Conservation (phyloP, 768 basidiomycete genomes). For the Dioszegia crocea region DNA sequence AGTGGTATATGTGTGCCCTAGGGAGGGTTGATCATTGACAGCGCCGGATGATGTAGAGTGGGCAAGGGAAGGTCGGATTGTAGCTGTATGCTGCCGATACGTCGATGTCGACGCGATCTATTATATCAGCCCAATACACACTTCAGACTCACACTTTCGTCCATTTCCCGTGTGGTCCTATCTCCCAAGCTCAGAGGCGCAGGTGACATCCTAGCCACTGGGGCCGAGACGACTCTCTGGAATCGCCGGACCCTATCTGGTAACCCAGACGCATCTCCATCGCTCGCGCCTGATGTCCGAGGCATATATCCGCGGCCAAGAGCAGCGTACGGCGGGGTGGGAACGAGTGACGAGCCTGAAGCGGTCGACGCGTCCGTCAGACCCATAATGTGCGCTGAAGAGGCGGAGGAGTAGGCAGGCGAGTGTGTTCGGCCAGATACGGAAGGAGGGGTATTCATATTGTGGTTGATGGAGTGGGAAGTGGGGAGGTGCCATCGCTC, state of each 20-base stretch:
- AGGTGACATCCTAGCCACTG: constrained; percentile 11
- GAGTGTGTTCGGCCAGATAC: background rate
- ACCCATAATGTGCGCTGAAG: constrained; percentile 21
- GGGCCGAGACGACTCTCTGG: constrained; percentile 39
- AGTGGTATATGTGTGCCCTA: constrained; percentile 19
- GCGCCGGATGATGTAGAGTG: constrained; percentile 30
- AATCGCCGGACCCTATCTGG: constrained; percentile 18
- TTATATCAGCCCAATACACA: background rate
- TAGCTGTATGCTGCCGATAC: constrained; percentile 22
- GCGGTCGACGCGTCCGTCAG: constrained; percentile 35
- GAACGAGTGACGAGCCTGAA: constrained; percentile 24
- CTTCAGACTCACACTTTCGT: constrained; percentile 12
- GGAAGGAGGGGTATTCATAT: constrained; percentile 1
- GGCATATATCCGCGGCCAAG: constrained; percentile 2
- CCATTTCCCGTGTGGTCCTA: background rate
- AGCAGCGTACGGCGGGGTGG: constrained; percentile 25
- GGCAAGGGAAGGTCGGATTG: constrained; percentile 21
- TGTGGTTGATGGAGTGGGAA: background rate
- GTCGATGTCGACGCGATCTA: constrained; percentile 15
- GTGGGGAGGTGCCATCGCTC: background rate
- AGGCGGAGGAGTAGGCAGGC: constrained; percentile 28
- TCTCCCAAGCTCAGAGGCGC: constrained; percentile 1
- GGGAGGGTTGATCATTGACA: constrained; percentile 6
- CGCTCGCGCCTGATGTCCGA: background rate
- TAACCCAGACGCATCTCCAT: constrained; percentile 11